phyloP scores from a whole-genome alignment of 2,329 filamentous ascomycete genomes.

The Phoma sp. region DNA sequence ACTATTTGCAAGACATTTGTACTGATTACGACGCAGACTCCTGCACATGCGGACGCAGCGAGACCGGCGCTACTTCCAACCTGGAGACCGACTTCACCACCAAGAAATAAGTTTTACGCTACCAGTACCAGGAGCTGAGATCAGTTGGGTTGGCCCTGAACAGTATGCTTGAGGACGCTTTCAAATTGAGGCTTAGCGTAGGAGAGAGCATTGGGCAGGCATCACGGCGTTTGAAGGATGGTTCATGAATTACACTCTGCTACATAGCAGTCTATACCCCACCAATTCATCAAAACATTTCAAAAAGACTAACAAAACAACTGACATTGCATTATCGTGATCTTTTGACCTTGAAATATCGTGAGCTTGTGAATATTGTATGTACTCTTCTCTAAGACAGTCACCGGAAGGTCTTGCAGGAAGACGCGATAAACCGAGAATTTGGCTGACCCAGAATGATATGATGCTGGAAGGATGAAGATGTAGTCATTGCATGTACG shows the following conservation, averaged over 20 bases:
- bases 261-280: conserved; percentile 9
- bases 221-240: conserved; percentile 27
- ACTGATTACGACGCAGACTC: conserved; percentile 35
- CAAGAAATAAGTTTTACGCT: conserved; percentile 52
- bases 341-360: no score
- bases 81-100: conserved; percentile 90
- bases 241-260: background rate
- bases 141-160: background rate
- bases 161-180: background rate
- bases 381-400: no score
- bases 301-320: background rate
- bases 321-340: no score
- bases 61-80: conserved; percentile 66
- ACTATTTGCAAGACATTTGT: background rate
- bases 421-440: no score
- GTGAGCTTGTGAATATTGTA: no score
- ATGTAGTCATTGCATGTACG: no score
- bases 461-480: no score
- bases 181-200: background rate
- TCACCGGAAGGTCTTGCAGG: no score
- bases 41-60: conserved; percentile 84
- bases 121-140: background rate
- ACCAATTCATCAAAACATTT: conserved; percentile 1
- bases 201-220: conserved; percentile 20
- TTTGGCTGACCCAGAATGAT: no score